Conservation (phyloP, 768 basidiomycete species). For the Lactarius hatsudake region DNA sequence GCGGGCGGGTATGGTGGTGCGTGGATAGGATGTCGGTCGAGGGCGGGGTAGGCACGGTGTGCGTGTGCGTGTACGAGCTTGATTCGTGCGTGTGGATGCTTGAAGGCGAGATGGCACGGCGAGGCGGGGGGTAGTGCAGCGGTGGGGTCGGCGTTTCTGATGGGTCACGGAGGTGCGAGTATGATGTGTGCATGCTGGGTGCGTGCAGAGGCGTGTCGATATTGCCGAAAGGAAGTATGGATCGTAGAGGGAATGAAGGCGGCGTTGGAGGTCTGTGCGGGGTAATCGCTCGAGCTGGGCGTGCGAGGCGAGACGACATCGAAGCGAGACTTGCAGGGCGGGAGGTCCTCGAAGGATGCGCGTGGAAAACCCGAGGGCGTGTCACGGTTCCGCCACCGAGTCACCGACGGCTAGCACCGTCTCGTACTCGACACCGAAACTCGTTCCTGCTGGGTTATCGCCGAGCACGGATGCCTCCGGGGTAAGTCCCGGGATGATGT, state of each 20-base stretch:
- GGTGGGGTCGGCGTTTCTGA: constrained; percentile 31
- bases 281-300: neutral
- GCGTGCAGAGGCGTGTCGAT: neutral
- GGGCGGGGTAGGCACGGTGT: constrained; percentile 47
- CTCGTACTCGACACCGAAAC: constrained; percentile 69
- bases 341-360: constrained; percentile 56
- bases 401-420: constrained; percentile 91
- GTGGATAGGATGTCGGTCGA: constrained; percentile 35
- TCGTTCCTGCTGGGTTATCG: constrained; percentile 35
- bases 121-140: constrained; percentile 31
- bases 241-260: constrained; percentile 20
- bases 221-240: constrained; percentile 12
- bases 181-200: constrained; percentile 11
- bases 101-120: constrained; percentile 47
- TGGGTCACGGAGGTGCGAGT: constrained; percentile 13
- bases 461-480: constrained; percentile 44
- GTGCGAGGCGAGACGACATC: constrained; percentile 21
- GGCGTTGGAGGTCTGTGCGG: constrained; percentile 10
- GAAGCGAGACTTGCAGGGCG: constrained; percentile 31
- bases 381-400: constrained; percentile 85
- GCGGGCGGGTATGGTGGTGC: neutral
- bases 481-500: constrained; percentile 46
- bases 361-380: constrained; percentile 75
- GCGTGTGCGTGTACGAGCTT: constrained; percentile 45
- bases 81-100: constrained; percentile 52